A percentile compares a stretch with the other conserved stretches of the same genome.
These are phyloP conservation scores for Sporothrix euskadiensis DNA, from an alignment of 2,329 filamentous ascomycete genomes.

Conservation along the genomic window DNA sequence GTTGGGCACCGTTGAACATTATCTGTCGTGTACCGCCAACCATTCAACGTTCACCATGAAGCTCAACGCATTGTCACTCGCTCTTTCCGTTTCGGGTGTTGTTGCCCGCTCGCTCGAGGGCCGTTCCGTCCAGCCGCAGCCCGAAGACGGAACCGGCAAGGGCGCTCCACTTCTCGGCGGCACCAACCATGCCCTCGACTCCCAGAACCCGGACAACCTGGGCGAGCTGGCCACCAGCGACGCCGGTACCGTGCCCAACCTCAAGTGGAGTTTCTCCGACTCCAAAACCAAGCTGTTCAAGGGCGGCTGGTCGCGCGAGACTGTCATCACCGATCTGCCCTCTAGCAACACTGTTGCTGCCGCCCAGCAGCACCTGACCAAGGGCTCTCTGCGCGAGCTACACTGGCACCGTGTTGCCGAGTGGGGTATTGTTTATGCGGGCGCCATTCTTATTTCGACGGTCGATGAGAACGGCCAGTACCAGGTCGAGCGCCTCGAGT, in stretches of 20 bases:
- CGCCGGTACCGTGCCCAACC: slow-evolving; percentile 62
- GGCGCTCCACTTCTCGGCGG: slow-evolving; percentile 61
- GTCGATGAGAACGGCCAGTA: slow-evolving; percentile 63
- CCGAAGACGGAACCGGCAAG: slow-evolving; percentile 58
- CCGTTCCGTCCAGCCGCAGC: slow-evolving; percentile 46
- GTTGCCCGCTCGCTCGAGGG: slow-evolving; percentile 9
- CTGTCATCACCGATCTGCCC: slow-evolving; percentile 67
- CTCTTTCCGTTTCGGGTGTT: background rate
- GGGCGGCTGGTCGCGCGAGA: slow-evolving; percentile 67
- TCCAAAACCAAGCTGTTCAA: slow-evolving; percentile 62
- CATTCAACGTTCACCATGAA: background rate
- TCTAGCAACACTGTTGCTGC: slow-evolving; percentile 65
- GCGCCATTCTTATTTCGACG: slow-evolving; percentile 58
- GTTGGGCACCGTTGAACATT: background rate
- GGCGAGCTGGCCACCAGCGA: slow-evolving; percentile 60
- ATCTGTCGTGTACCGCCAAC: background rate
- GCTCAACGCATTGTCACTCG: background rate
- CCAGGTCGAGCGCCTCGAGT: slow-evolving; percentile 56
- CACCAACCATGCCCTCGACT: slow-evolving; percentile 62
- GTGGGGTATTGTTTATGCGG: slow-evolving; percentile 64
- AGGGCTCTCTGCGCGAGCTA: slow-evolving; percentile 65
- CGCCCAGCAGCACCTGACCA: slow-evolving; percentile 67
- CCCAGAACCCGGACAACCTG: slow-evolving; percentile 64
- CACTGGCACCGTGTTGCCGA: slow-evolving; percentile 70
- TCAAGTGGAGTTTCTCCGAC: slow-evolving; percentile 70